Conservation (phyloP, 495 filamentous ascomycete genomes). For the Trichoderma virens region DNA sequence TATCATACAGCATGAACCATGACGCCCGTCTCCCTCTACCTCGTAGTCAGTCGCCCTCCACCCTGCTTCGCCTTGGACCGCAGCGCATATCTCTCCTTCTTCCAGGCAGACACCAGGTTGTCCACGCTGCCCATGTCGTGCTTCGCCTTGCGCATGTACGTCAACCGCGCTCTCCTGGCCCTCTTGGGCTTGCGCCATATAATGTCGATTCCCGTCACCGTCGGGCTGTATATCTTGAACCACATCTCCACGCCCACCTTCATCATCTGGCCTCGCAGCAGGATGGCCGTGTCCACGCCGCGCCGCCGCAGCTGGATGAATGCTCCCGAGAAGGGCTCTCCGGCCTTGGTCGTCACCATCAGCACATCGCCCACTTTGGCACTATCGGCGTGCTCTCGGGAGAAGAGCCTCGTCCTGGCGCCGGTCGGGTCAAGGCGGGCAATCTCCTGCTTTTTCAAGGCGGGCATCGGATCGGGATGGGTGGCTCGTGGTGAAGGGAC, state of each 20-base stretch:
- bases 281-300: conserved; percentile 77
- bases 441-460: conserved; percentile 59
- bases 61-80: conserved; percentile 9
- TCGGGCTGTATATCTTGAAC: conserved; percentile 86
- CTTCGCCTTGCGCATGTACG: conserved; percentile 76
- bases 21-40: background rate
- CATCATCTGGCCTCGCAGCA: conserved; percentile 75
- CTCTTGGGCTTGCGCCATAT: conserved; percentile 78
- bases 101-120: conserved; percentile 37
- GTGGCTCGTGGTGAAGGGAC: conserved; percentile 34
- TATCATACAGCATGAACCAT: conserved; percentile 6
- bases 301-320: conserved; percentile 74
- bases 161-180: conserved; percentile 80
- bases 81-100: conserved; percentile 29
- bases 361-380: conserved; percentile 80
- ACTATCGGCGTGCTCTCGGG: conserved; percentile 62
- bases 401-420: conserved; percentile 72
- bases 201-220: conserved; percentile 85
- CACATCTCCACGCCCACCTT: conserved; percentile 94
- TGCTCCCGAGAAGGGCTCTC: conserved; percentile 86
- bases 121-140: conserved; percentile 40
- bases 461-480: conserved; percentile 45
- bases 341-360: conserved; percentile 67
- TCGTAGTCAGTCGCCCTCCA: background rate
- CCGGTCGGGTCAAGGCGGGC: conserved; percentile 72